These are phyloP conservation scores for Raphanus sativus DNA, from an alignment of 345 rosid genomes.

Conservation along the genomic window DNA sequence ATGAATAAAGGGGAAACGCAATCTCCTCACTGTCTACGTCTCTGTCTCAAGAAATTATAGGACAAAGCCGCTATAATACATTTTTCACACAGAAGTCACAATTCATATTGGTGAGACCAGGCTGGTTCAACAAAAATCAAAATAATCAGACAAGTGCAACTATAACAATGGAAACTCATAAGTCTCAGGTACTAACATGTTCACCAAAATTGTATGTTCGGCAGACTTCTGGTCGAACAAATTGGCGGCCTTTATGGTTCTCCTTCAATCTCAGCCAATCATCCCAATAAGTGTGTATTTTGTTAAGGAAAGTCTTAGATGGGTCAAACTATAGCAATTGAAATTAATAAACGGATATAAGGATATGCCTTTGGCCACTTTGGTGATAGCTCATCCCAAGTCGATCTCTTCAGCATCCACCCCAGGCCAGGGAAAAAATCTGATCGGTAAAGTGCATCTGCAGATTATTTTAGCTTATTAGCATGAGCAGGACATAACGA, in stretches of 20 bases:
- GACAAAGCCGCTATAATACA: conserved; percentile 22
- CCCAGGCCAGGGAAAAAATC: conserved; percentile 99
- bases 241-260: conserved; percentile 89
- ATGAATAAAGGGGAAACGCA: not conserved
- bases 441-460: conserved; percentile 90
- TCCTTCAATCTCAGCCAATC: conserved; percentile 96
- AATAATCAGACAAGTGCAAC: conserved; percentile 15
- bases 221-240: conserved; percentile 95
- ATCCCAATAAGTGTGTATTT: conserved; percentile 89
- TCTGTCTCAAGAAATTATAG: conserved; percentile 1
- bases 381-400: conserved; percentile 97
- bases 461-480: conserved; percentile 31
- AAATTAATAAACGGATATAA: conserved; percentile 32
- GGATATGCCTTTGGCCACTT: conserved; percentile 99
- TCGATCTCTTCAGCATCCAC: conserved; percentile 85
- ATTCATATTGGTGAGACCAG: not conserved
- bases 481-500: conserved; percentile 32
- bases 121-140: not conserved
- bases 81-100: conserved; percentile 12
- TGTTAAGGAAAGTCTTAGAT: conserved; percentile 56
- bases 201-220: conserved; percentile 98
- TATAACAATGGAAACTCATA: conserved; percentile 18
- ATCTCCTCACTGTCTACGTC: conserved; percentile 4
- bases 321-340: conserved; percentile 15
- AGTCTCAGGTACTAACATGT: conserved; percentile 59